Evolutionary conservation across 768 basidiomycete species (phyloP), one percentile per base, ranked within the genome.

Genomic region (Mycena venus): DNA sequence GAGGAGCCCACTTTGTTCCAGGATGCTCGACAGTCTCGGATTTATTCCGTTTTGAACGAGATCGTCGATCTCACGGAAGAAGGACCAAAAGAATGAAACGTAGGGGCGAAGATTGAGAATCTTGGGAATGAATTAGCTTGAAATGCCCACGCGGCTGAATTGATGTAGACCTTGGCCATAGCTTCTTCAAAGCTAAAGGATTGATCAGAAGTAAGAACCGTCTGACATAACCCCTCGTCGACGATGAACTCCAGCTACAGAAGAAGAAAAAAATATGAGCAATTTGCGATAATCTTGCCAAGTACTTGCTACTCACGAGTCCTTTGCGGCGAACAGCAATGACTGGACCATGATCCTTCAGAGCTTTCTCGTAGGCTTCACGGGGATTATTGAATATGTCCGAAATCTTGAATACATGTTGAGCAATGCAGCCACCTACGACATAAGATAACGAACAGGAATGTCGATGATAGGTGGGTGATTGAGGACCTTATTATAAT

Each of bases 231-330:
- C 12, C 77, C 77, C 14, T 79, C 75, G 25, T 80, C 77, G n/a
- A 83, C 80, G 64, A 84, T 80, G 68, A 82, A 84, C 74, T 84
- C 83, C 7, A 84, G 77, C 83, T 84, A 62, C 12, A 23, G 40
- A n/a, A n/a, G n/a, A n/a, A n/a, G 12, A 31, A 15, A 31, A 21
- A 31, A 34, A 11, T 19, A 9, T 42, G 1, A 56, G 23, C 34
- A 21, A 44, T 29, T 25, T 19, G 15, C n/a, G 15, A 23, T 32
- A 32, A 34, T 55, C 69, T 32, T 8, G 15, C 15, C 25, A 10
- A 47, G 27, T 12, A 11, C 3, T 29, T 40, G 11, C 7, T 14
- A 76, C 79, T 36, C 25, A 83, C 83, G 53, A 75, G 72, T 51
- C 80, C 82, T 62, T 82, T 84, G 31, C 82, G 76, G 29, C 75